These are phyloP conservation scores for Punctularia strigosozonata DNA, from an alignment of 768 basidiomycete genomes.

Conservation along the genomic window DNA sequence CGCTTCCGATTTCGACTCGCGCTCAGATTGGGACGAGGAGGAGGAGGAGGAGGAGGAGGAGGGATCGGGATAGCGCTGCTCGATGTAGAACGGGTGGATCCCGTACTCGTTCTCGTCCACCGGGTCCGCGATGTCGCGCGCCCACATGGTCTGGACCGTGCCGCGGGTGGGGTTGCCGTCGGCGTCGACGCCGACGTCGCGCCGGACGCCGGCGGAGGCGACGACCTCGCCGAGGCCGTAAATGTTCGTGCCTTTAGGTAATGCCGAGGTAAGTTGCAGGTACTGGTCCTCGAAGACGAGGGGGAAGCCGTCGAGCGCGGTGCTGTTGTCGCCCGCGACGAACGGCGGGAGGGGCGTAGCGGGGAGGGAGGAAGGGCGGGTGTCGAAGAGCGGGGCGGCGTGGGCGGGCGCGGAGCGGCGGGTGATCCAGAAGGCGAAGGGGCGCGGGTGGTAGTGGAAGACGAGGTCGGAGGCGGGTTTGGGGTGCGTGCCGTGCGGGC, in stretches of 20 bases:
- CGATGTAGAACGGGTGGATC: conserved; percentile 60
- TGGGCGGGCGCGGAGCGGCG: conserved; percentile 42
- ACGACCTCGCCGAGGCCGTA: conserved; percentile 73
- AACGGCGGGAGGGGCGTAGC: conserved; percentile 44
- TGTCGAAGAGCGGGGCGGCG: conserved; percentile 55
- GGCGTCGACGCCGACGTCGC: conserved; percentile 45
- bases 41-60: too few species aligned
- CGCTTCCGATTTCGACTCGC: conserved; percentile 40
- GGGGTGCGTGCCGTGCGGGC: conserved; percentile 23
- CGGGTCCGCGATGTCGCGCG: conserved; percentile 49
- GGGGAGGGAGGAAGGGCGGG: conserved; percentile 50
- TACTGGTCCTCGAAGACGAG: conserved; percentile 76
- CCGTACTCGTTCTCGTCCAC: conserved; percentile 66
- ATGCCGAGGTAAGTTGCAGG: conserved; percentile 57
- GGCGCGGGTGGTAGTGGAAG: conserved; percentile 52
- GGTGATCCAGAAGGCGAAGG: conserved; percentile 77
- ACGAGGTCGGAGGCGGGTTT: conserved; percentile 43
- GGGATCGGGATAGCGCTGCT: too few species aligned
- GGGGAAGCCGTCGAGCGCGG: conserved; percentile 50
- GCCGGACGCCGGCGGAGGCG: conserved; percentile 55
- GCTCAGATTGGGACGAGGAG: conserved; percentile 29
- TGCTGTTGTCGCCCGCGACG: conserved; percentile 36
- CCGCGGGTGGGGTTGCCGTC: conserved; percentile 35
- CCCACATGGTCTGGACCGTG: conserved; percentile 61
- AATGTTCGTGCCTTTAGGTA: conserved; percentile 58